A percentile compares a stretch with the other conserved stretches of the same genome.
Conservation (phyloP, 306 rosid genomes). For the Corylus avellana region DNA sequence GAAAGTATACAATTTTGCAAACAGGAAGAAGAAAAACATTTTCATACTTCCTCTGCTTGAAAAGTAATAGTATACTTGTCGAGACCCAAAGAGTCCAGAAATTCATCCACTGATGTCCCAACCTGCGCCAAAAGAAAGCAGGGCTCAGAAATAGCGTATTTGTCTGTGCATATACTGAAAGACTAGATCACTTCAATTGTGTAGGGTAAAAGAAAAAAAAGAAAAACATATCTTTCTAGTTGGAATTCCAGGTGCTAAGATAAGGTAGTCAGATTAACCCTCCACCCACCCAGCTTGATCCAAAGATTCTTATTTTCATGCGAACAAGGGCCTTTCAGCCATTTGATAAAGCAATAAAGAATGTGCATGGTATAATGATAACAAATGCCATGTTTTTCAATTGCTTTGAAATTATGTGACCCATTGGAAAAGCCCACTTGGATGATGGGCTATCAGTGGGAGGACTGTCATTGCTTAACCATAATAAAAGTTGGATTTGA, state of each 20-base stretch:
- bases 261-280: not conserved
- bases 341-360: not conserved
- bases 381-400: not conserved
- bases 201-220: not conserved
- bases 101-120: constrained; percentile 69
- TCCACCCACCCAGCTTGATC: not conserved
- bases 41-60: constrained; percentile 97
- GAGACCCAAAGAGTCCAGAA: constrained; percentile 85
- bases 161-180: not conserved
- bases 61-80: constrained; percentile 89
- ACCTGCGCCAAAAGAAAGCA: constrained; percentile 57
- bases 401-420: not conserved
- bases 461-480: not conserved
- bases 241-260: not conserved
- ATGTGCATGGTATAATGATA: not conserved
- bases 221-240: not conserved
- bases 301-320: not conserved
- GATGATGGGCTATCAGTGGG: not conserved
- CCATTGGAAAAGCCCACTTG: not conserved
- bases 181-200: not conserved
- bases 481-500: not conserved
- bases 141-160: not conserved
- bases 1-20: constrained; percentile 15
- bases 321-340: not conserved
- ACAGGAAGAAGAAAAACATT: not conserved